Evolutionary conservation across 2,329 filamentous ascomycete species (phyloP), one percentile per base, ranked within the genome.

Genomic region (Fonsecaea nubica): DNA sequence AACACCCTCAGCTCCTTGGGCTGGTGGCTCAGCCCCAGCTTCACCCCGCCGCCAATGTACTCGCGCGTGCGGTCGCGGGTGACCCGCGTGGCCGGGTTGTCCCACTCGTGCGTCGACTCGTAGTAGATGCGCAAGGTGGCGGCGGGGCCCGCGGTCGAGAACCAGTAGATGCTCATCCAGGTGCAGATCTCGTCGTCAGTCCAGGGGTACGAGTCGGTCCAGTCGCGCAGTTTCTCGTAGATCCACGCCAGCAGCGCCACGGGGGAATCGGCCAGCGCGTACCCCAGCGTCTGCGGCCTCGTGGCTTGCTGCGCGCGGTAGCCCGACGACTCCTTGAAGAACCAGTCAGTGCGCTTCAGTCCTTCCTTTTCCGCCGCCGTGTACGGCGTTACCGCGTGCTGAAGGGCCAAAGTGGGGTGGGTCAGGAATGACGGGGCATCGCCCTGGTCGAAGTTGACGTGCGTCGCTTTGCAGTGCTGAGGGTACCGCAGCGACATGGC

Each of bases 201-300:
- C 90, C 90, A 93, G 0, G 85, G 80, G 73, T 92, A 92, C 0
- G 72, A 73, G 72, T 93, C 90, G 0, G 88, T 88, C 91, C 91
- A 94, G 72, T 91, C 88, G 71, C 89, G 86, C 42, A 94, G 79
- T 75, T 94, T 94, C 78, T 94, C 92, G 71, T 91, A 91, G 38
- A 94, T 88, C 92, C 92, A 95, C 0, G 90, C 86, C 1, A 94
- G 80, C 2, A 92, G 79, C 0, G 85, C 90, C 0, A 91, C 85
- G 0, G 91, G 92, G 6, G 85, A 89, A 74, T 93, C 90, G 0
- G 86, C 82, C 2, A 93, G 81, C 0, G 82, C 87, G 73, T 91
- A 92, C 0, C 88, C 89, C 0, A 93, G 74, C 0, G 91, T 94
- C 59, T 92, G 87, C 0, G 92, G 91, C 64, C 89, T 89, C 0